phyloP scores from a whole-genome alignment of 495 filamentous ascomycete genomes.

The Talaromyces borbonicus region DNA sequence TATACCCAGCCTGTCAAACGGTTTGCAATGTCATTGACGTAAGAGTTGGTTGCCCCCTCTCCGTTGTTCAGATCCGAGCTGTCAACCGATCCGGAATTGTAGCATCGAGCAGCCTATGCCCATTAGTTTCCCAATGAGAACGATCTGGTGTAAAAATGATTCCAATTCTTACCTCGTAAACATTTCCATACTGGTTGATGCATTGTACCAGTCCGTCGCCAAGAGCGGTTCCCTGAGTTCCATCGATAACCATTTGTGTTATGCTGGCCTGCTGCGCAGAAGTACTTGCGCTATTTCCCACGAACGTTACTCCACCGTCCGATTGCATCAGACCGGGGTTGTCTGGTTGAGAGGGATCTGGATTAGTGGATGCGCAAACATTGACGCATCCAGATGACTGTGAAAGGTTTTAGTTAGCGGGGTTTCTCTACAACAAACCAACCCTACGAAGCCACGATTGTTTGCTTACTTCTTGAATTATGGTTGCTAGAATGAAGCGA shows the following conservation, averaged over 20 bases:
- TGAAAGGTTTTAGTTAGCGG: background rate
- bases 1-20: constrained; percentile 25
- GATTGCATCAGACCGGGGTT: constrained; percentile 31
- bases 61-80: constrained; percentile 19
- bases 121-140: constrained; percentile 6
- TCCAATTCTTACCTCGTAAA: constrained; percentile 14
- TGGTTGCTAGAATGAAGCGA: constrained; percentile 26
- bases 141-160: no score
- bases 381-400: constrained; percentile 21
- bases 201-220: constrained; percentile 26
- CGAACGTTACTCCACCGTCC: constrained; percentile 14
- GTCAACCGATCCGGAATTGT: constrained; percentile 28
- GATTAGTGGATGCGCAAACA: constrained; percentile 12
- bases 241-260: constrained; percentile 27
- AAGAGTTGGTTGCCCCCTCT: constrained; percentile 21
- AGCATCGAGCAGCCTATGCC: constrained; percentile 15
- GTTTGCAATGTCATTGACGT: constrained; percentile 32
- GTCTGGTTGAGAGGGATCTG: constrained; percentile 12
- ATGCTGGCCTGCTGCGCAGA: constrained; percentile 15
- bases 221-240: constrained; percentile 20
- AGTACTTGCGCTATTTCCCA: constrained; percentile 10
- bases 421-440: background rate
- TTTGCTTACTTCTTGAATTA: constrained; percentile 25
- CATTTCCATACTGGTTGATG: constrained; percentile 22
- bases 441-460: no score